Conservation (phyloP, 805 yeast species). For the Metschnikowia kunwiensis region DNA sequence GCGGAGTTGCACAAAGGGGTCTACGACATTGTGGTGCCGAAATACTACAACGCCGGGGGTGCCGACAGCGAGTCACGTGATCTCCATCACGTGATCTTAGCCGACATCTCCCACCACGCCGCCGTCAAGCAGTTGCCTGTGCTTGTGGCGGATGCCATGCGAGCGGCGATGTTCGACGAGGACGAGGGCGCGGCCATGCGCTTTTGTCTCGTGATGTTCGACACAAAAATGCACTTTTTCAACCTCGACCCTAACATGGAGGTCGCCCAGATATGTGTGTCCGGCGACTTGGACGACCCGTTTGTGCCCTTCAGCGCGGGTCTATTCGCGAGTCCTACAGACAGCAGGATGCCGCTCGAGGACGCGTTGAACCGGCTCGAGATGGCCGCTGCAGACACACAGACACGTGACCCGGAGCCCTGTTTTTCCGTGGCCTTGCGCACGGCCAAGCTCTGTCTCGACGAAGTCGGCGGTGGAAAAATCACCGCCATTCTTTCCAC, state of each 20-base stretch:
- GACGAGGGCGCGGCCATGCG: slow-evolving; percentile 12
- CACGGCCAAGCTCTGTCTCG: slow-evolving; percentile 61
- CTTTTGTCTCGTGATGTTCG: slow-evolving; percentile 74
- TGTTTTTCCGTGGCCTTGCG: slow-evolving; percentile 78
- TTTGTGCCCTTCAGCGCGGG: slow-evolving; percentile 81
- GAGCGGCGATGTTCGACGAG: slow-evolving; percentile 47
- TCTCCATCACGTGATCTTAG: slow-evolving; percentile 66
- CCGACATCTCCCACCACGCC: slow-evolving; percentile 65
- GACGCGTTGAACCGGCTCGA: slow-evolving; percentile 64
- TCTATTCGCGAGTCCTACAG: slow-evolving; percentile 74
- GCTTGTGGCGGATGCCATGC: slow-evolving; percentile 67
- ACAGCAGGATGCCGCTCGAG: slow-evolving; percentile 60
- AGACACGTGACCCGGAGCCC: slow-evolving; percentile 52
- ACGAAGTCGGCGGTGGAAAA: slow-evolving; percentile 77
- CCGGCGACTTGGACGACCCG: slow-evolving; percentile 71
- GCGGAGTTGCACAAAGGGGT: slow-evolving; percentile 83
- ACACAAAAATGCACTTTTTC: slow-evolving; percentile 67
- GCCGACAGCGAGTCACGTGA: slow-evolving; percentile 33
- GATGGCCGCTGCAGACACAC: slow-evolving; percentile 36
- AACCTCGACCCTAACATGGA: slow-evolving; percentile 57
- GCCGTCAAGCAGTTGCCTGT: slow-evolving; percentile 57
- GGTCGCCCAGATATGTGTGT: slow-evolving; percentile 55
- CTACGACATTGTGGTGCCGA: slow-evolving; percentile 79
- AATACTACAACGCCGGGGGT: slow-evolving; percentile 58
- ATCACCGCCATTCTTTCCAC: slow-evolving; percentile 64